Conservation (phyloP, 2,329 filamentous ascomycete genomes). For the Scedosporium dehoogii region DNA sequence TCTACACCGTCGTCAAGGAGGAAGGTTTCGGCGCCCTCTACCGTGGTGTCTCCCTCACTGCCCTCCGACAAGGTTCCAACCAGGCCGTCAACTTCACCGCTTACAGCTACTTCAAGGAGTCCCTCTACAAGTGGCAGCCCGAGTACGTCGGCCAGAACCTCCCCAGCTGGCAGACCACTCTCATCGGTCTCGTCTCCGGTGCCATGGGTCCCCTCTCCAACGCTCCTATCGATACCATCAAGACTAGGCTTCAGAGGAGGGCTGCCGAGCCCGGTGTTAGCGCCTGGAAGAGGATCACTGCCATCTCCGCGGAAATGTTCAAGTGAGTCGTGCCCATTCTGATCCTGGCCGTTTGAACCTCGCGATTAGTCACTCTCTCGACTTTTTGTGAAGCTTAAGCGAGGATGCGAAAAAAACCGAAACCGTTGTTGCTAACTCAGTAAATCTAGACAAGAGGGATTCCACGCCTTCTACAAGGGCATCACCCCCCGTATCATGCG, state of each 20-base stretch:
- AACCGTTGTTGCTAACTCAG: constrained; percentile 6
- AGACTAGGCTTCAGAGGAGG: constrained; percentile 88
- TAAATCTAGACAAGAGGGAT: constrained; percentile 66
- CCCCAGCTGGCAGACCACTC: constrained; percentile 79
- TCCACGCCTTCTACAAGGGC: constrained; percentile 96
- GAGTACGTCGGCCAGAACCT: constrained; percentile 55
- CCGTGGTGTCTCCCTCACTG: constrained; percentile 87
- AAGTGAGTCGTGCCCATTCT: constrained; percentile 37
- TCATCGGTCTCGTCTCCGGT: constrained; percentile 83
- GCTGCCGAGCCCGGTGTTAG: constrained; percentile 73
- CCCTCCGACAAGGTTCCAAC: constrained; percentile 88
- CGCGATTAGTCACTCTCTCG: not conserved
- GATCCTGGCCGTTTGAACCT: not conserved
- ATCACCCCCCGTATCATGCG: constrained; percentile 97
- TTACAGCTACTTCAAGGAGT: constrained; percentile 85
- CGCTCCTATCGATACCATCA: constrained; percentile 97
- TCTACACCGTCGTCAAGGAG: constrained; percentile 84
- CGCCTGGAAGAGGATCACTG: constrained; percentile 66
- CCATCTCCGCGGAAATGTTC: constrained; percentile 78
- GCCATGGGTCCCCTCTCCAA: constrained; percentile 96
- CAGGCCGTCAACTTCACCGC: constrained; percentile 99
- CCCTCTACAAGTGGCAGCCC: constrained; percentile 63
- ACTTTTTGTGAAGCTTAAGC: not conserved
- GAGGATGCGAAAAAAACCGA: not conserved
- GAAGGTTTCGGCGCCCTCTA: constrained; percentile 84